Base-by-base conservation (phyloP, 805 yeast species). In the Candida quercuum region DNA sequence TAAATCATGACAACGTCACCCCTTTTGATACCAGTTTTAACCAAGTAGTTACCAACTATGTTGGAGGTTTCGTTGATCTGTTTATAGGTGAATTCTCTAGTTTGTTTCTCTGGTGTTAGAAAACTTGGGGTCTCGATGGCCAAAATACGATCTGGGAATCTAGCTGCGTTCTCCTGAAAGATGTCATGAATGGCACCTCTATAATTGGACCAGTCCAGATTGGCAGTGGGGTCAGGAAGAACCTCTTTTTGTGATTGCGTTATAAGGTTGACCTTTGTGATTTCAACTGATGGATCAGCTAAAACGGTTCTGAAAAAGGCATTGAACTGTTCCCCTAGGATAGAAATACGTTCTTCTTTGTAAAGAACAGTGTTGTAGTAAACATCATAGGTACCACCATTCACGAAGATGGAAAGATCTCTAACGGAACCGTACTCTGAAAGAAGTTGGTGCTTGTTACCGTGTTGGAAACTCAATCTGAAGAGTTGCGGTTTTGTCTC, bases 1-100 rank as follows among this genome's bases (percentile, higher is more conserved):
- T 93, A 93, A 49, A 94, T 89, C 95, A 89, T 89, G 14, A 93
- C 98, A 14, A 93, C 87, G 59, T 93, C 98, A 39, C 98, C 99
- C 54, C 84, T 72, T 46, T 76, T 69, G 52, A 93, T 82, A 12
- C 98, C 98, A 6, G 81, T 76, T 19, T 73, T 64, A 40, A 86
- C 80, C 51, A 93, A 71, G 54, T 86, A 84, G 63, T 93, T 91
- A 25, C 96, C 98, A 14, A 93, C 89, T 21, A 88, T 73, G 54
- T 94, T 93, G 12, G 97, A 87, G 2, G 97, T 91, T 59, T 86
- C 84, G 60, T 93, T 80, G 52, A 93, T 91, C 59, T 91, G 96
- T 52, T 68, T 69, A 60, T 93, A 93, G 25, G 84, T 78, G 69
- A 91, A 93, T 14, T 75, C 64, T 45, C 97, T 76, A 34, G 87